These are phyloP conservation scores for Acacia melanoxylon DNA, from an alignment of 306 rosid genomes.

Conservation along the genomic window DNA sequence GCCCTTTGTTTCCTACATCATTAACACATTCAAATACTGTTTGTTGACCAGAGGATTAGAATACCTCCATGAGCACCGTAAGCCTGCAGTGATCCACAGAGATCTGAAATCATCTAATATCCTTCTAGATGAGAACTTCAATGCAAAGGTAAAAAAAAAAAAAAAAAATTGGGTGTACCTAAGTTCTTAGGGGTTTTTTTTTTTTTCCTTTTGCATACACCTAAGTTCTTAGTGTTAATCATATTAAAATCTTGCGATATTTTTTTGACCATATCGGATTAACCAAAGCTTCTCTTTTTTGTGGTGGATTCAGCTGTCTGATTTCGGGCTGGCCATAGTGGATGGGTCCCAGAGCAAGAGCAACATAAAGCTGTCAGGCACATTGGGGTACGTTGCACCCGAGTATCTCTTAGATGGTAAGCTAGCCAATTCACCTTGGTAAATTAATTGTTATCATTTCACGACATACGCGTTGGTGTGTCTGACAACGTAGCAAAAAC, in stretches of 20 bases:
- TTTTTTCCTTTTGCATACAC: not conserved
- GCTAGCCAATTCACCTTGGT: constrained; percentile 43
- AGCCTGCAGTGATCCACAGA: constrained; percentile 85
- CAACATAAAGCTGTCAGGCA: constrained; percentile 86
- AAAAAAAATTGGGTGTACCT: not conserved
- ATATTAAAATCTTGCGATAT: not conserved
- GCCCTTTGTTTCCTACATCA: not conserved
- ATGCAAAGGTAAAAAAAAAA: constrained; percentile 69
- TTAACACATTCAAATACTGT: constrained; percentile 32
- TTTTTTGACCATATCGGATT: constrained; percentile 15
- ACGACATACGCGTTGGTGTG: constrained; percentile 28
- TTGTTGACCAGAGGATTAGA: constrained; percentile 81
- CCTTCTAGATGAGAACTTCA: constrained; percentile 89
- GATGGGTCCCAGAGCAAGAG: constrained; percentile 80
- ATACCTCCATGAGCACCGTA: constrained; percentile 84
- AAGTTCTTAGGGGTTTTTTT: not conserved
- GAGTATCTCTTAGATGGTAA: constrained; percentile 96
- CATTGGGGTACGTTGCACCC: constrained; percentile 93
- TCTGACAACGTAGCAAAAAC: constrained; percentile 28
- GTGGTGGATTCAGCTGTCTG: constrained; percentile 78
- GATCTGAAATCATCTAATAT: constrained; percentile 96
- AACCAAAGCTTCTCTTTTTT: constrained; percentile 13
- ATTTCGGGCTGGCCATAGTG: constrained; percentile 87
- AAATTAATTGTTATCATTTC: constrained; percentile 28
- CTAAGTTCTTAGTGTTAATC: not conserved